phyloP scores from a whole-genome alignment of 2,329 filamentous ascomycete genomes.

The Chaetomiaceae sp. region DNA sequence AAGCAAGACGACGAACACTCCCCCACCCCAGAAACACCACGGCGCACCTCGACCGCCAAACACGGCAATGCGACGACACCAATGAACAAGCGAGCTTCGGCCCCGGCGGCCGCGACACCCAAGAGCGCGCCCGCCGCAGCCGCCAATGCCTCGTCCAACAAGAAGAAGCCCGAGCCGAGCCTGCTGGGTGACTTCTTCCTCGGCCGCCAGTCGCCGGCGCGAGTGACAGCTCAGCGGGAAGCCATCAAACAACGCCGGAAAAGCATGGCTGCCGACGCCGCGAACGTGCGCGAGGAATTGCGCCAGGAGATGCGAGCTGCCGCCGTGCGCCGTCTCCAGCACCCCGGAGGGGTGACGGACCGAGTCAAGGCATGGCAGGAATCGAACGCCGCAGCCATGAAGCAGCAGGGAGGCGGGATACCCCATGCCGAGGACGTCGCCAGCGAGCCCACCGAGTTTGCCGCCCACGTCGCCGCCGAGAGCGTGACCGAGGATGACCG shows the following conservation, averaged over 20 bases:
- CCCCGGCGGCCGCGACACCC: slow-evolving; percentile 31
- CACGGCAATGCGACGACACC: slow-evolving; percentile 27
- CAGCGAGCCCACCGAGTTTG: slow-evolving; percentile 57
- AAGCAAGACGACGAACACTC: slow-evolving; percentile 21
- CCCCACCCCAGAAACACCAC: slow-evolving; percentile 19
- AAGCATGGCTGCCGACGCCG: slow-evolving; percentile 45
- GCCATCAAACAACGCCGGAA: slow-evolving; percentile 45
- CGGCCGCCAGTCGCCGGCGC: slow-evolving; percentile 52
- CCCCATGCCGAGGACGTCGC: slow-evolving; percentile 46
- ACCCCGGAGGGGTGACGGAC: slow-evolving; percentile 65
- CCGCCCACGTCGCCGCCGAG: slow-evolving; percentile 54
- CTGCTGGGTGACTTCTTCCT: slow-evolving; percentile 54
- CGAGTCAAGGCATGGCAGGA: slow-evolving; percentile 84
- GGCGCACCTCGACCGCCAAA: slow-evolving; percentile 19
- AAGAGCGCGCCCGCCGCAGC: slow-evolving; percentile 41
- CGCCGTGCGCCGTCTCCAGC: slow-evolving; percentile 54
- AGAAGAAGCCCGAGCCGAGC: slow-evolving; percentile 44
- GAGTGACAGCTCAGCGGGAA: slow-evolving; percentile 40
- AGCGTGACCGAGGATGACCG: slow-evolving; percentile 59
- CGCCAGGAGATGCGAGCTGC: slow-evolving; percentile 54
- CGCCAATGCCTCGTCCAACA: slow-evolving; percentile 28
- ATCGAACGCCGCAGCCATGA: slow-evolving; percentile 62
- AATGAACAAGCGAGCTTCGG: slow-evolving; percentile 25
- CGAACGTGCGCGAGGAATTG: slow-evolving; percentile 50
- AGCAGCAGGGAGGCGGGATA: slow-evolving; percentile 33